Evolutionary conservation across 768 basidiomycete species (phyloP), one percentile per base, ranked within the genome.

Genomic region (Naganishia friedmannii): DNA sequence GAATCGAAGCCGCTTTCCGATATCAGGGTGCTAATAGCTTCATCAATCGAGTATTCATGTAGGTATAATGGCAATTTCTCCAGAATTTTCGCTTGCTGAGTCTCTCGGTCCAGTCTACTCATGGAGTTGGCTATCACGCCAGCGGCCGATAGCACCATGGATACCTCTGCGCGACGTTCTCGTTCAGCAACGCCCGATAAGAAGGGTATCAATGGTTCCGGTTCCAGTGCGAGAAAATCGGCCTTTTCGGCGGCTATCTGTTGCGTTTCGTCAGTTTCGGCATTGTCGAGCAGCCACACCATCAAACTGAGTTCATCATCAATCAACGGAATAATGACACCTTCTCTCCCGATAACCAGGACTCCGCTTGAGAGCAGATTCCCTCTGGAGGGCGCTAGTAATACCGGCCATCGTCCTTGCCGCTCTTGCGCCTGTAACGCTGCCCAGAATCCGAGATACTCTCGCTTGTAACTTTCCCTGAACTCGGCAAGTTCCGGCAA

Each of bases 371-470:
- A 37, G 28, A 55, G n/a, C 5, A 54, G 23, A 45, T 26, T 26
- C 15, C 60, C 60, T 12, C 51, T 51, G 23, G 9, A n/a, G 3
- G 73, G 21, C 1, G 74, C 67, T 3, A 76, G 73, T 2, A 56
- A 31, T 31, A 82, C 28, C 0, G 76, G 77, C 79, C 79, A 81
- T 37, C 79, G 70, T 39, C 76, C 78, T 34, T 78, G 74, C 63
- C 74, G 88, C 81, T 96, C 94, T n/a, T 93, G 84, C 73, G 93
- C 92, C 66, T 90, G 87, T 76, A 92, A 93, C 68, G 91, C 86
- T 9, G 93, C 90, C 71, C 94, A 88, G 76, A 97, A 94, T 3
- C 94, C 93, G 77, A 97, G 90, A 94, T 95, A 98, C 75, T 97
- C 93, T 55, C 90, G 83, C 79, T 91, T 93, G 74, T 96, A 81